These are phyloP conservation scores for Earliella scabrosa DNA, from an alignment of 1,284 basidiomycete genomes.

Conservation along the genomic window DNA sequence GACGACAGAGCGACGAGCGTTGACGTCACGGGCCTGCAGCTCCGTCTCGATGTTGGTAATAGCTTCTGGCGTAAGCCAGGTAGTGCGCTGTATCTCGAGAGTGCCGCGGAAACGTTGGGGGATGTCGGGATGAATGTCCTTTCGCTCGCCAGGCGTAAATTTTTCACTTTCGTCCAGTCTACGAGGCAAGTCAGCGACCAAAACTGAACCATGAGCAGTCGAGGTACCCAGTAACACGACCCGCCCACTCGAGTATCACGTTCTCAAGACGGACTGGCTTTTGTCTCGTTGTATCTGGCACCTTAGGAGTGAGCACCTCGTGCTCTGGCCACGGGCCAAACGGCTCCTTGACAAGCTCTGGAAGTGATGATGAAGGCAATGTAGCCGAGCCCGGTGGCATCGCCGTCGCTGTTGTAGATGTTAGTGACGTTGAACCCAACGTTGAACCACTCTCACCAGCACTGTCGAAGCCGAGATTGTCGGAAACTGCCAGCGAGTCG, in stretches of 20 bases:
- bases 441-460: no score
- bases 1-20: neutral
- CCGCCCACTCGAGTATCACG: slow-evolving; percentile 28
- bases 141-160: slow-evolving; percentile 13
- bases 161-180: slow-evolving; percentile 27
- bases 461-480: no score
- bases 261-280: slow-evolving; percentile 25
- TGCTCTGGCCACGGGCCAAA: slow-evolving; percentile 37
- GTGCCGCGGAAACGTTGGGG: slow-evolving; percentile 50
- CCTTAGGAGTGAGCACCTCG: slow-evolving; percentile 26
- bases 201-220: no score
- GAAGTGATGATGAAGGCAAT: neutral
- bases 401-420: no score
- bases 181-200: neutral
- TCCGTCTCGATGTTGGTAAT: slow-evolving; percentile 43
- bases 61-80: slow-evolving; percentile 52
- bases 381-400: no score
- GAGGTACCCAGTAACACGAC: slow-evolving; percentile 29
- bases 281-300: slow-evolving; percentile 22
- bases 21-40: slow-evolving; percentile 42
- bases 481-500: no score
- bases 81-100: slow-evolving; percentile 45
- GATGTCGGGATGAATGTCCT: slow-evolving; percentile 4
- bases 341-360: slow-evolving; percentile 28
- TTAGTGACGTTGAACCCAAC: no score